Percentiles rank a stretch among this genome's conserved stretches.
Evolutionary conservation across 352 stramenopile species (phyloP).

Genomic region (Globisporangium radiosum): DNA sequence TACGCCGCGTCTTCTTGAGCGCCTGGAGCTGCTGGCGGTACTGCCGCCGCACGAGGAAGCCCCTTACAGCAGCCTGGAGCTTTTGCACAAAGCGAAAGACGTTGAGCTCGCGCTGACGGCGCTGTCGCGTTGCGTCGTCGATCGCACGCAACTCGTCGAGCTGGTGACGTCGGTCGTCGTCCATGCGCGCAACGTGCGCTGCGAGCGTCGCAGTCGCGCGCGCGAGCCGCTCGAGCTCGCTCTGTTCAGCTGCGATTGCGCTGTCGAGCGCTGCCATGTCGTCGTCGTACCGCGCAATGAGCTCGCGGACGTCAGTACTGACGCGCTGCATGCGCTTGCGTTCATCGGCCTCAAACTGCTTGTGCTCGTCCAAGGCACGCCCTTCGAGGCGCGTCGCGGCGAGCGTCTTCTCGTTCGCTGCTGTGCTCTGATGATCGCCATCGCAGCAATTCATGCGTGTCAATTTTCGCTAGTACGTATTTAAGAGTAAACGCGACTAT

Average conservation of each 20-base stretch:
- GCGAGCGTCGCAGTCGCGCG: conserved; percentile 27
- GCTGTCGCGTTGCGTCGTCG: conserved; percentile 21
- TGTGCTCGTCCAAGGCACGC: conserved; percentile 31
- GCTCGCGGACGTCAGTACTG: conserved; percentile 31
- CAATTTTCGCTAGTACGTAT: too few species aligned
- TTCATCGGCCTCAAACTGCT: conserved; percentile 41
- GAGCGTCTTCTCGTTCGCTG: conserved; percentile 27
- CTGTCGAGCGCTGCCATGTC: conserved; percentile 43
- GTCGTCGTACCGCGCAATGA: conserved; percentile 41
- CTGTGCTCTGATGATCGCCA: conserved; percentile 12
- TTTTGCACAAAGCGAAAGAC: conserved; percentile 40
- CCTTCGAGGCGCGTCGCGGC: conserved; percentile 20
- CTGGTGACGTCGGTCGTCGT: conserved; percentile 43
- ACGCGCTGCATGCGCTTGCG: conserved; percentile 38
- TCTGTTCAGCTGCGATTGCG: conserved; percentile 23
- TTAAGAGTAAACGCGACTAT: too few species aligned
- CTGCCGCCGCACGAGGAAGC: conserved; percentile 42
- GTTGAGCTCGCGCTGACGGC: conserved; percentile 33
- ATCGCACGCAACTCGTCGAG: conserved; percentile 39
- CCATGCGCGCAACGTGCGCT: conserved; percentile 40
- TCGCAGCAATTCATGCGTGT: too few species aligned
- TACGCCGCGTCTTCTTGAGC: conserved; percentile 16
- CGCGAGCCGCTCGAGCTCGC: conserved; percentile 25
- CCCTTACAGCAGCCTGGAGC: conserved; percentile 54
- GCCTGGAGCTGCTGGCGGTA: conserved; percentile 20